Base-by-base conservation (phyloP, 345 rosid genomes). In the Eucalyptus polyanthemos region DNA sequence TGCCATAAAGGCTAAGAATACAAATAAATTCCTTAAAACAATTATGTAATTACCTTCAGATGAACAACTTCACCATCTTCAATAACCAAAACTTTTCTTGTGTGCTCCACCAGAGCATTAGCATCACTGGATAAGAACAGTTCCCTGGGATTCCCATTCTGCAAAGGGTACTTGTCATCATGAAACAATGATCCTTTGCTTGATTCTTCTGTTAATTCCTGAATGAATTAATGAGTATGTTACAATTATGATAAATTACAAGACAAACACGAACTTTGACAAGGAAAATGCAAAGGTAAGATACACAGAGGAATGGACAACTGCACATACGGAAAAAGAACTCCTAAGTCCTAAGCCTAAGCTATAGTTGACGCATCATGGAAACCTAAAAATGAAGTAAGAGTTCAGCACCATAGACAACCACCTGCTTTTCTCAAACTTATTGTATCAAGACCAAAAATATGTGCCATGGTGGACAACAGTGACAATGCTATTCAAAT, bases 51-150 rank as follows among this genome's bases (percentile, higher is more conserved):
- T 91, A 97, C 99, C 99, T 97, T 97, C 53, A 97, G 94, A 92
- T 96, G 95, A 89, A 97, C 97, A 86, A 97, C 97, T 95, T 97
- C 99, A 67, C 94, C 95, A 88, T 97, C 99, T 93, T 97, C 98
- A 92, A 97, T 94, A 93, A 95, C 94, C 95, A 97, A 92, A 90
- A 96, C 99, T 90, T 93, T 97, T 92, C 93, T 97, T 40, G 99
- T 97, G 91, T 97, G 99, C 92, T 97, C 99, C 89, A 96, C 94
- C 89, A 97, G 93, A 87, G 99, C 99, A 89, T 93, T 94, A 11
- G 96, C 97, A 91, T 97, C 99, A 93, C 99, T 97, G 65, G 98
- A 97, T 85, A 97, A 93, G 91, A 97, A 97, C 86, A 97, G 90
- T 88, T 97, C 99, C 92, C 94, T 96, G 65, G 99, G 96, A 88